Conservation (phyloP, 2,329 filamentous ascomycete species). For the Stachybotrys elegans region DNA sequence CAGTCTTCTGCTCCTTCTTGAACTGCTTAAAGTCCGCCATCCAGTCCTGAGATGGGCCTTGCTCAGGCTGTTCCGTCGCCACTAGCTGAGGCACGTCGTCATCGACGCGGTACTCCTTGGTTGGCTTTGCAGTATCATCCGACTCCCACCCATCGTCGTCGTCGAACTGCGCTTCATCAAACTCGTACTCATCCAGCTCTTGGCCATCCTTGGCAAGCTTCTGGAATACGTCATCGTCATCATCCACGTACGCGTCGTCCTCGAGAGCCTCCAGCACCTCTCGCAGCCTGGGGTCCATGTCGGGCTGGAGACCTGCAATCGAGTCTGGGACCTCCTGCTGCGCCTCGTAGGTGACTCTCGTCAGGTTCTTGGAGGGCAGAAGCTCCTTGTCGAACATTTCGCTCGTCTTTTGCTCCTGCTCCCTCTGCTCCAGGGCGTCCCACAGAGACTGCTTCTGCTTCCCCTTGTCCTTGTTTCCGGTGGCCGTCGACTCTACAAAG, state of each 20-base stretch:
- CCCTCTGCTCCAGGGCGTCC: constrained; percentile 67
- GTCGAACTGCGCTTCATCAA: constrained; percentile 60
- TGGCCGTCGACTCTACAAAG: constrained; percentile 70
- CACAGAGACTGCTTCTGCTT: constrained; percentile 76
- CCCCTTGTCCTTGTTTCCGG: constrained; percentile 63
- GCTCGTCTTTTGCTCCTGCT: constrained; percentile 47
- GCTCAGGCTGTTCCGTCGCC: constrained; percentile 45
- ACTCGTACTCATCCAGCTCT: constrained; percentile 76
- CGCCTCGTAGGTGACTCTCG: constrained; percentile 76
- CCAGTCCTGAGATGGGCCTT: constrained; percentile 73
- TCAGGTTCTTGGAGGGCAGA: constrained; percentile 73
- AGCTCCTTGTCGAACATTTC: constrained; percentile 69
- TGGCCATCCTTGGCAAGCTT: constrained; percentile 62
- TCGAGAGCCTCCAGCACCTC: constrained; percentile 92
- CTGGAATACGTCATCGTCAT: constrained; percentile 82
- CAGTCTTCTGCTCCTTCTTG: constrained; percentile 69
- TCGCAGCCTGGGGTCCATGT: constrained; percentile 90
- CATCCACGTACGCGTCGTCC: constrained; percentile 89
- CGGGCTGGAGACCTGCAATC: constrained; percentile 89
- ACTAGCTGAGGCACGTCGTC: constrained; percentile 45
- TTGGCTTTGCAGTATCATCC: constrained; percentile 82
- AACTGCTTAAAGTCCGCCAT: constrained; percentile 90
- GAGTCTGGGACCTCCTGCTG: constrained; percentile 90
- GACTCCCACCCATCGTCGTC: constrained; percentile 89
- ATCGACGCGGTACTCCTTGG: constrained; percentile 49